Base-by-base conservation (phyloP, 257 asterid species). In the Catharanthus roseus region DNA sequence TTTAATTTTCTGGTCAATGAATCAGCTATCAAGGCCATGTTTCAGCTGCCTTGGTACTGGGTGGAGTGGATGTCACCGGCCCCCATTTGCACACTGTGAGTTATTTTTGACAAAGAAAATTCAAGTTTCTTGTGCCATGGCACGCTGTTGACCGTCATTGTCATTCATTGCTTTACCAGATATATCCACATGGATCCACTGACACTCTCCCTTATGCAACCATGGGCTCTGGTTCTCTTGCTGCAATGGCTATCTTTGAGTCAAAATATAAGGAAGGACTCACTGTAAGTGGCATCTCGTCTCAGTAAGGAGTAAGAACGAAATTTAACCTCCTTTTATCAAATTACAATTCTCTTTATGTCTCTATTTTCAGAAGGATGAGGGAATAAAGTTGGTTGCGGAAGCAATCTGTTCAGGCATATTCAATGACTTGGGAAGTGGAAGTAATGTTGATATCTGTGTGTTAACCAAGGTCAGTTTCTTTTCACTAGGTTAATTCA, bases 211-310 rank as follows among this genome's bases (percentile, higher is more conserved):
- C 98, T 24, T 93, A 80, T 83, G 97, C 98, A 68, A 93, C 98
- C 49, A 93, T 93, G 97, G 98, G 98, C 24, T 93, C 98, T 82
- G 97, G 98, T 71, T 93, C 97, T 55, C 96, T 93, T 61, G 97
- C 98, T 77, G 98, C 98, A 75, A 93, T 93, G 98, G 82, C 96
- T 16, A 78, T 93, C 24, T 93, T 93, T 71, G 98, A 90, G 81
- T 87, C 96, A 3, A 86, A 88, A 76, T 93, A 93, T 75, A 89
- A 80, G 23, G 98, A 93, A 78, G 92, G 91, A 75, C 80, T 93
- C 72, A 87, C 78, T 69, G 97, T 93, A 82, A 84, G 97, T 87
- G 61, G 45, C 75, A 55, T 21, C 39, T 23, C 41, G 29, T 51
- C 38, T 62, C 38, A 24, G 45, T 15, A 55, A n/a, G 24, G 65